These are phyloP conservation scores for Apiotrichum laibachii DNA, from an alignment of 1,284 basidiomycete species.

Conservation along the genomic window DNA sequence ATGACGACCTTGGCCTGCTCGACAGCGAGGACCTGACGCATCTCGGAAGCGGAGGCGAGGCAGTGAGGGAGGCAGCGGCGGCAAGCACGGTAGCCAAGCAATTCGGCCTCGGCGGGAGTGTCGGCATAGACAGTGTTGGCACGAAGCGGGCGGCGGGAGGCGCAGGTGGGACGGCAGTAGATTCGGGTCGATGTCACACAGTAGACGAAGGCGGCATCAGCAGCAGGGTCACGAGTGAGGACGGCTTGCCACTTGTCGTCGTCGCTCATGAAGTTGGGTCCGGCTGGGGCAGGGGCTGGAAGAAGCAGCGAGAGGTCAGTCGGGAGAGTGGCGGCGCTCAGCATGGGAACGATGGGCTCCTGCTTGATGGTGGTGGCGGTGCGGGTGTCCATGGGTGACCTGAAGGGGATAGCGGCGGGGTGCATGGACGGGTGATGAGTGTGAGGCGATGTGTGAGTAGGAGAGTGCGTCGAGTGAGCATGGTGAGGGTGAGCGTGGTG, in stretches of 20 bases:
- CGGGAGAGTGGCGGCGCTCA: not conserved
- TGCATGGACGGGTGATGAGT: not conserved
- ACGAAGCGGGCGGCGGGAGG: constrained; percentile 2
- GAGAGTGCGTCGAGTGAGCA: not conserved
- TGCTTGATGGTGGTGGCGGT: not conserved
- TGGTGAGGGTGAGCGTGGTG: not conserved
- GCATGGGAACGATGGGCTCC: not conserved
- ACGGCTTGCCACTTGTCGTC: constrained; percentile 13
- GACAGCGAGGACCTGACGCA: constrained; percentile 6
- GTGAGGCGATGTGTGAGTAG: not conserved
- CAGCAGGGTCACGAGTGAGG: constrained; percentile 7
- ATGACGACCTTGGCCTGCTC: constrained; percentile 11
- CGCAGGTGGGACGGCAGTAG: constrained; percentile 13
- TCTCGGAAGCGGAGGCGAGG: constrained; percentile 5
- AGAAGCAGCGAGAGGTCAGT: constrained; percentile 1
- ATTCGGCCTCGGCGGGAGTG: constrained; percentile 3
- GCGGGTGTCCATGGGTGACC: not conserved
- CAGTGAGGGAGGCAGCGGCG: constrained; percentile 13
- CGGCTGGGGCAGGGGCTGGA: not conserved
- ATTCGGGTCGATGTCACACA: constrained; percentile 10
- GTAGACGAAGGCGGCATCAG: constrained; percentile 11
- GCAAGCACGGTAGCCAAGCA: constrained; percentile 9
- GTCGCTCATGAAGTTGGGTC: not conserved
- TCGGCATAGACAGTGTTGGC: constrained; percentile 6
- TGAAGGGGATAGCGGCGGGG: not conserved